Evolutionary conservation across 2,329 filamentous ascomycete species (phyloP), one percentile per base, ranked within the genome.

Genomic region (Alternaria sp.): DNA sequence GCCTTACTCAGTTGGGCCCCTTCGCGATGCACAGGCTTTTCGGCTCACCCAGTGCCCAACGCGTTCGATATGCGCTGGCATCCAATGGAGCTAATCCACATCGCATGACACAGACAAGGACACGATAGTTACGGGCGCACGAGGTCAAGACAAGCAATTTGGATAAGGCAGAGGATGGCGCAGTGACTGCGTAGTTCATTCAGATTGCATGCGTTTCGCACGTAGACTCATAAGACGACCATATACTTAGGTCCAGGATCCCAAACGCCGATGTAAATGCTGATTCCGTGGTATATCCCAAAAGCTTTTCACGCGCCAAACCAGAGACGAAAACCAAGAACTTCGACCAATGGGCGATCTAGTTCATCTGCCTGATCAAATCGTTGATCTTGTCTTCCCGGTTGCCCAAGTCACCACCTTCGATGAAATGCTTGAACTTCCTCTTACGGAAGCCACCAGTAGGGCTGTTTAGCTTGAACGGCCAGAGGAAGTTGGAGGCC

Each of bases 391-490:
- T 90, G 79, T 98, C 94, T 88, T 99, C 95, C 74, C 95, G 92
- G 90, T 99, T 98, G 82, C 95, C 95, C 76, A 96, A 86, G 84
- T 99, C 95, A 90, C 95, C 95, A 84, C 94, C 95, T 88, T 97
- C 92, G 69, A 98, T 92, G 86, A 92, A 98, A 87, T 98, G 94
- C 88, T 93, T 95, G 90, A 98, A 98, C 88, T 98, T 99, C 85
- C 95, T 89, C 78, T 91, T 84, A 76, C 91, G 91, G 93, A 98
- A 99, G 71, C 95, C 94, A 82, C 95, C 95, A 76, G 86, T 98
- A 81, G 95, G 95, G 90, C 97, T 97, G 89, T 89, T 93, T 74
- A 99, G 92, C 92, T 99, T 98, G 90, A 99, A 99, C 81, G 95
- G 95, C 95, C 95, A 99, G 74, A 98, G 86, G 90, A 98, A 98